Conservation (phyloP, 306 rosid species). For the peach (Prunus persica) region Prunus_persica_NCBIv2 NC_034011.1:25306501-25307000, state of each 20-base stretch:
- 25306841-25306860: constrained; percentile 20
- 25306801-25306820: constrained; percentile 21
- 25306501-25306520: constrained; percentile 75
- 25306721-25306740: constrained; percentile 63
- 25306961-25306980: background rate
- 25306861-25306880: constrained; percentile 3
- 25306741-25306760: constrained; percentile 81
- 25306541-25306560: constrained; percentile 81
- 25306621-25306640: constrained; percentile 65
- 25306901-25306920: background rate
- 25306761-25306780: constrained; percentile 56
- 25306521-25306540: constrained; percentile 79
- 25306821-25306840: constrained; percentile 3
- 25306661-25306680: constrained; percentile 96
- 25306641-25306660: constrained; percentile 86
- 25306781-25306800: constrained; percentile 76
- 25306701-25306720: constrained; percentile 88
- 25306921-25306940: background rate
- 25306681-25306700: constrained; percentile 95
- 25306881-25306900: background rate
- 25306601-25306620: constrained; percentile 76
- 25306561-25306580: constrained; percentile 83
- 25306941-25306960: constrained; percentile 8
- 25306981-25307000: constrained; percentile 3
- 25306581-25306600: constrained; percentile 71